A percentile compares a stretch with the other conserved stretches of the same genome.
These are phyloP conservation scores for Paramecium octaurelia DNA, from an alignment of 73 alveolate genomes.

Conservation along the genomic window DNA sequence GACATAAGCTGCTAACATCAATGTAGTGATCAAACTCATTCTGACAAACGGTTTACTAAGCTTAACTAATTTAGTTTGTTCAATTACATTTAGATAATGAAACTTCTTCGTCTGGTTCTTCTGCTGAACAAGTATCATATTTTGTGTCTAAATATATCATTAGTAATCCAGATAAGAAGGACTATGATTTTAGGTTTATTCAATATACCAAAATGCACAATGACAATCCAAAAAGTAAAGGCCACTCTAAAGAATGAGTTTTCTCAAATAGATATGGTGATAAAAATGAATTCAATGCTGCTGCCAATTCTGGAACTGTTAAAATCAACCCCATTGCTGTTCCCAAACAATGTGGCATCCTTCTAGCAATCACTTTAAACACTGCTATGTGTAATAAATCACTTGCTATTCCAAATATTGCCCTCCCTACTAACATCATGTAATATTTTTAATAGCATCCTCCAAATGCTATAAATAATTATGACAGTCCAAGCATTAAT, in stretches of 20 bases:
- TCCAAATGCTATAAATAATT: slow-evolving; percentile 33
- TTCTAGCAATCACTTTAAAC: slow-evolving; percentile 2
- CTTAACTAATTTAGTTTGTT: background rate
- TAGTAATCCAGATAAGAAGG: background rate
- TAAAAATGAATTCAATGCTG: background rate
- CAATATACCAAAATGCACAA: background rate
- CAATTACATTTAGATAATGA: background rate
- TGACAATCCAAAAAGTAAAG: slow-evolving; percentile 18
- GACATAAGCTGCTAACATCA: slow-evolving; percentile 14
- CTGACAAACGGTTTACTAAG: background rate
- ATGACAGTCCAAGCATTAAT: slow-evolving; percentile 33
- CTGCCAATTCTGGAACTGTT: slow-evolving; percentile 46
- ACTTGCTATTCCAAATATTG: slow-evolving; percentile 37
- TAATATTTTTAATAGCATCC: slow-evolving; percentile 20
- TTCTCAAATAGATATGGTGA: background rate
- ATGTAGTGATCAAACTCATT: background rate
- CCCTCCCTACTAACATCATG: slow-evolving; percentile 49
- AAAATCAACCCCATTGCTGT: slow-evolving; percentile 30
- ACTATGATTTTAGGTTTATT: background rate
- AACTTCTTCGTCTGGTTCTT: background rate
- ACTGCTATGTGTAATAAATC: slow-evolving; percentile 38
- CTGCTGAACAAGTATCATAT: background rate
- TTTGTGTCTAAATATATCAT: slow-evolving; percentile 24
- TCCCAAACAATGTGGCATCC: slow-evolving; percentile 36
- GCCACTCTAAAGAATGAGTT: background rate